Base-by-base conservation (phyloP, 208 protist species). In the Angomonas deanei region DNA sequence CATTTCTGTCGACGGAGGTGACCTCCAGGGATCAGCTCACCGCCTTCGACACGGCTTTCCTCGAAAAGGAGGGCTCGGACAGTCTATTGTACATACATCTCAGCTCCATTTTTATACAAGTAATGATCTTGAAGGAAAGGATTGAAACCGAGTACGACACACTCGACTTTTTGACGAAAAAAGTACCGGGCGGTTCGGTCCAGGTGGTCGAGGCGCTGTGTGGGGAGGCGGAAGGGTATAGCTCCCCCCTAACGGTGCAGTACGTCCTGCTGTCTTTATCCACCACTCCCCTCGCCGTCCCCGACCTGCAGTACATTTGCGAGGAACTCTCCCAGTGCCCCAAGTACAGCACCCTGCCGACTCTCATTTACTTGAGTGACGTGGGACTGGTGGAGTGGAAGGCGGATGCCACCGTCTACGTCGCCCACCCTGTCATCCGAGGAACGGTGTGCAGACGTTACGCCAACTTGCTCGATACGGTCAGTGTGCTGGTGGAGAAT, bases 241-340 rank as follows among this genome's bases (percentile, higher is more conserved):
- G 81, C 59, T 66, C 73, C 28, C 46, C 70, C 13, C 46, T 78
- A 8, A 88, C 84, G 5, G 72, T 92, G 24, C 73, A 76, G 17
- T 81, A 75, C 64, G 42, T 84, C n/a, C 68, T 89, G 10, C 60
- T 86, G 19, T 68, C 76, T 46, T 72, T 92, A 21, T 65, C 69
- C 33, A 55, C 76, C 21, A 49, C 77, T 3, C 78, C 88, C 2
- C 66, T 94, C 27, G 74, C 84, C 4, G 73, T 83, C 13, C 74
- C 81, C 26, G 88, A 92, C 53, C 68, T 94, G 32, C 69, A 84
- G 32, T 81, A 74, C 60, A 73, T 94, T 17, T 91, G 85, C 61
- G 88, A 94, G 66, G 78, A 84, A 47, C 74, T 94, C 24, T 81
- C 77, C 8, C 71, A 74, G 30, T 92, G 85, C 54, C 64, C 70